phyloP scores from a whole-genome alignment of 371 early-diverging fungal species.

The Apophysomyces variabilis region DNA sequence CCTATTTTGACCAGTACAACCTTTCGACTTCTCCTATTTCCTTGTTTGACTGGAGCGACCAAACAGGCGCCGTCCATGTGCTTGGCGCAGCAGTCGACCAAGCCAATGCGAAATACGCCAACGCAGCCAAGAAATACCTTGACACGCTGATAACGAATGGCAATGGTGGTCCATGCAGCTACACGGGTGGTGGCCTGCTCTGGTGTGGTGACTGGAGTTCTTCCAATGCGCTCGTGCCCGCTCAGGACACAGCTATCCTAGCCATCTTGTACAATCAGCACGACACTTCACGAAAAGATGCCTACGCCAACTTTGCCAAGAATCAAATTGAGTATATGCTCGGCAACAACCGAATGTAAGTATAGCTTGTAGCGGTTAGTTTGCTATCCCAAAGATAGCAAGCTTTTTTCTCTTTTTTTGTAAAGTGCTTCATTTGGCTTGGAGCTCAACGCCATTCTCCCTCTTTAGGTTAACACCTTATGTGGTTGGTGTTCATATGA shows the following conservation, averaged over 20 bases:
- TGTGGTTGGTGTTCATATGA: conserved; percentile 56
- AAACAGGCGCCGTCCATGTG: conserved; percentile 40
- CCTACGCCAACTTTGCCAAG: conserved; percentile 45
- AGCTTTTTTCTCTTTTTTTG: background rate
- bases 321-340: conserved; percentile 53
- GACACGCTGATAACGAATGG: conserved; percentile 25
- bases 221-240: conserved; percentile 41
- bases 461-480: conserved; percentile 46
- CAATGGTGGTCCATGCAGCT: conserved; percentile 34
- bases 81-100: conserved; percentile 35
- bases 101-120: conserved; percentile 21
- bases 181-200: conserved; percentile 50
- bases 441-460: too few relatives aligned
- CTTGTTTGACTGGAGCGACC: conserved; percentile 49
- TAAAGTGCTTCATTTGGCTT: too few relatives aligned
- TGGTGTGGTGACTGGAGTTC: conserved; percentile 46
- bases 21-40: conserved; percentile 11
- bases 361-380: conserved; percentile 8
- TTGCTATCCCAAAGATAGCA: too few relatives aligned
- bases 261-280: conserved; percentile 21
- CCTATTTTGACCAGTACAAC: conserved; percentile 26
- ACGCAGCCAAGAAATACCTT: conserved; percentile 25
- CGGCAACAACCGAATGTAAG: conserved; percentile 51
- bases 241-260: conserved; percentile 26
- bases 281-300: conserved; percentile 17